Evolutionary conservation across 2,329 filamentous ascomycete species (phyloP), one percentile per base, ranked within the genome.

Genomic region (Aspergillus texensis): DNA sequence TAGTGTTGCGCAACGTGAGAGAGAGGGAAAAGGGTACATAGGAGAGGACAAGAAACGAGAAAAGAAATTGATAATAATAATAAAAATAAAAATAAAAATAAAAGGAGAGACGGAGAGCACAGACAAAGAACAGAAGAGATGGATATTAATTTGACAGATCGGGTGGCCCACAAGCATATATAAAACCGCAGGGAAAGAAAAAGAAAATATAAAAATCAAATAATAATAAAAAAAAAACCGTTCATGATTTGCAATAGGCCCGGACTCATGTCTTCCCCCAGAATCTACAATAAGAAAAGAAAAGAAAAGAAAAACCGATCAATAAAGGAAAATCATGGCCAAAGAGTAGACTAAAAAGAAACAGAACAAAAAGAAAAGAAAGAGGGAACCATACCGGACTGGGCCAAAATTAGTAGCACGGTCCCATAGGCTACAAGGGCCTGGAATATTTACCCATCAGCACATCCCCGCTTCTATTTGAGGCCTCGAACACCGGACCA

Each of bases 381-480:
- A 32, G 14, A 28, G 57, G 50, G 52, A 60, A 52, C 61, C 65
- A 62, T 61, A 45, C 43, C 58, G 56, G 60, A 57, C 55, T 61
- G 45, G 55, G 57, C 64, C 67, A 66, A 65, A 68, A 64, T 70
- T 67, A 67, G 68, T 56, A 62, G 62, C 63, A 55, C 52, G 48
- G 46, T 41, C 46, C 57, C 45, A 62, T 64, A 65, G 64, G 58
- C 58, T 52, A 45, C 32, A 14, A 54, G 12, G 58, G 56, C 32
- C 58, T 62, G 61, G 67, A 60, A 62, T 57, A 64, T 32, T 61
- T 62, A 39, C 63, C 59, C 62, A 26, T 54, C 58, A 62, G 64
- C 58, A 26, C 41, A 62, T 68, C 62, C 64, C 68, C 67, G 68
- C 67, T 67, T 69, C 63, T 21, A 65, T 67, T 68, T 54, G 65